These are phyloP conservation scores for Cyclotella distinguenda DNA, from an alignment of 108 stramenopile species.

Conservation along the genomic window DNA sequence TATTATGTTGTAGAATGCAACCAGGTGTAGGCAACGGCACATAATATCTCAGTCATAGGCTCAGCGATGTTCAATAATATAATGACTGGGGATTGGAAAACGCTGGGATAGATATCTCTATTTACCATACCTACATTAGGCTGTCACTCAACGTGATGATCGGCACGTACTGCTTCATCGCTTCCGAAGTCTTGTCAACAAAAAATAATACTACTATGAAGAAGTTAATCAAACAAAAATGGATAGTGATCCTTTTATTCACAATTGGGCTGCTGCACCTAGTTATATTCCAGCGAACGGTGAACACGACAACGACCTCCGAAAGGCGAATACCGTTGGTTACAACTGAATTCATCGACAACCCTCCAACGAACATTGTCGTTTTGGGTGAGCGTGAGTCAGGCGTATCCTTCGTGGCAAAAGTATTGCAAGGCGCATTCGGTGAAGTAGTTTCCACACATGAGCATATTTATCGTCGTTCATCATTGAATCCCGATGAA, in stretches of 20 bases:
- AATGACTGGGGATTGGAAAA: too few species aligned
- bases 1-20: neutral
- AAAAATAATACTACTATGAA: neutral
- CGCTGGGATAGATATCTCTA: too few species aligned
- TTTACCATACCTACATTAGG: too few species aligned
- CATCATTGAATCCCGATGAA: constrained; percentile 16
- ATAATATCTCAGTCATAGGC: neutral
- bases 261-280: constrained; percentile 11
- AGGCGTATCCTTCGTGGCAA: constrained; percentile 11
- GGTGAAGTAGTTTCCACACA: constrained; percentile 4
- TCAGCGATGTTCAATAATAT: too few species aligned
- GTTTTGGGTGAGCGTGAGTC: constrained; percentile 35
- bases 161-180: too few species aligned
- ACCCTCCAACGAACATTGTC: constrained; percentile 28
- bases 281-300: constrained; percentile 6
- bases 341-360: neutral
- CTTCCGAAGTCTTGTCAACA: neutral
- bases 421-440: constrained; percentile 26
- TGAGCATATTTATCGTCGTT: neutral
- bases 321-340: neutral
- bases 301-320: neutral
- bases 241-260: constrained; percentile 15
- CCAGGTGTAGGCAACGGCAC: neutral
- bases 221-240: constrained; percentile 3
- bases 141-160: too few species aligned